These are phyloP conservation scores for Aspergillus sp. DNA, from an alignment of 2,329 filamentous ascomycete genomes.

Conservation along the genomic window DNA sequence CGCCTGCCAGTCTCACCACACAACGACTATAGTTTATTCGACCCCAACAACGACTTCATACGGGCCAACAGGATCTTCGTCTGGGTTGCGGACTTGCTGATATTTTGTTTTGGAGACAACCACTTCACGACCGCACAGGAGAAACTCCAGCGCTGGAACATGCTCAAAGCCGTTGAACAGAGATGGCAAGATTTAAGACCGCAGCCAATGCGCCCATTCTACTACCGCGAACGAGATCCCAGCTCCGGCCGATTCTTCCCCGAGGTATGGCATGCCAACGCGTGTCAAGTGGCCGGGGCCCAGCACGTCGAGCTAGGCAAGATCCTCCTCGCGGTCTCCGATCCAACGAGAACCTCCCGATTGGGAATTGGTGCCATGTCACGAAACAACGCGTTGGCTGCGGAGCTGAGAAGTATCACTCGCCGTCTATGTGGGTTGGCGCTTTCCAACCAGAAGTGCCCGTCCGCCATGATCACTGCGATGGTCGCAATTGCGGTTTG, in stretches of 20 bases:
- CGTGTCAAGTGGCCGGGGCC: conserved; percentile 58
- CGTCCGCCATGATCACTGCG: background rate
- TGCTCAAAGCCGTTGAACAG: background rate
- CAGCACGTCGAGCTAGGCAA: conserved; percentile 61
- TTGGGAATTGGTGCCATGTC: background rate
- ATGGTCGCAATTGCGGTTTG: background rate
- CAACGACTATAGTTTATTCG: conserved; percentile 54
- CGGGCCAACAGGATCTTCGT: conserved; percentile 64
- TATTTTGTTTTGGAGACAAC: conserved; percentile 55
- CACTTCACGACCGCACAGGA: background rate
- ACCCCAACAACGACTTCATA: conserved; percentile 51
- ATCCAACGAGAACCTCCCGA: conserved; percentile 37
- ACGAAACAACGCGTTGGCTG: background rate
- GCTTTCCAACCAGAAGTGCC: background rate
- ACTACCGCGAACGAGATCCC: conserved; percentile 40
- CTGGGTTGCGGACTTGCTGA: conserved; percentile 62
- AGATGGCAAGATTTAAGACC: conserved; percentile 30
- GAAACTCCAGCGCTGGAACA: background rate
- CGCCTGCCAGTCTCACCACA: conserved; percentile 53
- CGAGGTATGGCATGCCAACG: conserved; percentile 56
- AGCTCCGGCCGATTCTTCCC: conserved; percentile 51
- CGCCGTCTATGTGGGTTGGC: background rate
- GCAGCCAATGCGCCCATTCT: conserved; percentile 56
- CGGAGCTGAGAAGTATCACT: background rate
- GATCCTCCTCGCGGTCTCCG: conserved; percentile 57